Evolutionary conservation across 2,329 filamentous ascomycete species (phyloP), one percentile per base, ranked within the genome.

Genomic region (Pseudofabraea citricarpa): DNA sequence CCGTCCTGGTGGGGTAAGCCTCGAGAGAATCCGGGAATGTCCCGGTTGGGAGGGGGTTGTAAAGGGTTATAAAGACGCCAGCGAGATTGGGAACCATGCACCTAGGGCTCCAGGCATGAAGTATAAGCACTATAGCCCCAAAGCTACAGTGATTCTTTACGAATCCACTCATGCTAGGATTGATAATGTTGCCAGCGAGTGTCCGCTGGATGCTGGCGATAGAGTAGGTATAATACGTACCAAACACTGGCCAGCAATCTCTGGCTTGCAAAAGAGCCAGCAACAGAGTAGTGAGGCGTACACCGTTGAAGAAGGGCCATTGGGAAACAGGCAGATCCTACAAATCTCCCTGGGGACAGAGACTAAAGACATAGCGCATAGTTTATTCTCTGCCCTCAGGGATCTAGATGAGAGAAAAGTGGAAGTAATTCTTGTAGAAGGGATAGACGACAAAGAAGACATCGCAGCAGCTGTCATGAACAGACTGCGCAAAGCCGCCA

Each of bases 51-150:
- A 90, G 60, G 68, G 77, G 29, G 87, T 89, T 1, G 72, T 75
- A 48, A 80, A 85, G 46, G 91, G 79, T 9, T 97, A 96, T 64
- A 81, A 84, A 58, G 89, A 95, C 56, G 75, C 76, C 45, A 79
- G 80, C 13, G 79, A 88, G 56, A 73, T 78, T 16, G 83, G 78
- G 5, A 79, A 77, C 40, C 69, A 49, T n/a, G 74, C 76, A 8
- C 93, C 93, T 0, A 75, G 88, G 44, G 93, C 93, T 1, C 93
- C 93, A 0, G 93, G 93, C 1, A 98, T 98, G 93, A 98, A 98
- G 67, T 98, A 98, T 63, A 88, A 93, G 61, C 93, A 98, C 63
- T 98, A 98, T 60, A 95, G 90, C 33, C 93, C 93, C 1, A 87
- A 83, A 63, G 94, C 93, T 1, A 81, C 75, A 36, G 90, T 98